Base-by-base conservation (phyloP, 148 eudicot genomes). In the Simmondsia chinensis region DNA sequence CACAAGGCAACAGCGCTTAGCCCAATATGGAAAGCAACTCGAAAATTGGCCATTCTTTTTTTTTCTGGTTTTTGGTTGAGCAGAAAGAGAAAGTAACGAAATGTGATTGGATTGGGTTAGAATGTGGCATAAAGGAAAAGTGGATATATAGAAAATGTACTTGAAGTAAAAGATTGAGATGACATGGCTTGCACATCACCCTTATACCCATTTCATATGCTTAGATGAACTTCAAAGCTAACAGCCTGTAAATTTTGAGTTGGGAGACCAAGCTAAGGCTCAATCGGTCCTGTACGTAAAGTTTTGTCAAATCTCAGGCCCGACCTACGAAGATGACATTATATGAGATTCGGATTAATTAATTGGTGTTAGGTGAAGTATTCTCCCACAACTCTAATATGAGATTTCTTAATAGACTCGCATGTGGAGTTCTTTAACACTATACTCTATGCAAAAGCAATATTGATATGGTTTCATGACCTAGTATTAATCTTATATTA, bases 141-240 rank as follows among this genome's bases (percentile, higher is more conserved):
- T 19, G 2, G 31, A 26, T 46, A 42, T 20, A 46, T 35, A 4
- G 13, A n/a, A 44, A 26, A 33, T 36, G 77, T 68, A 54, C 76
- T 81, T 86, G 77, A 76, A 82, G 85, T 79, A 54, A 14, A 82
- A 76, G 95, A 63, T 52, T 59, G 44, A 42, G 49, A 40, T 74
- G 49, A 54, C 71, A 66, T 87, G 82, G 52, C 96, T 82, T 87
- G 66, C 72, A 87, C 76, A 83, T 49, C 61, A 87, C 82, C 74
- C 74, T 60, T 51, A 17, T 8, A 33, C 12, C n/a, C 49, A 12
- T 31, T 19, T 6, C 17, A 11, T 10, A 63, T 46, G 17, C 73
- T 61, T 59, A 54, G 33, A 38, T 43, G 33, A 21, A 59, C 53
- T 39, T 31, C 43, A 37, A 31, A 50, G 52, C 39, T 50, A 68